Evolutionary conservation across 2,329 filamentous ascomycete species (phyloP), one percentile per base, ranked within the genome.

Genomic region (Colletotrichum lini): DNA sequence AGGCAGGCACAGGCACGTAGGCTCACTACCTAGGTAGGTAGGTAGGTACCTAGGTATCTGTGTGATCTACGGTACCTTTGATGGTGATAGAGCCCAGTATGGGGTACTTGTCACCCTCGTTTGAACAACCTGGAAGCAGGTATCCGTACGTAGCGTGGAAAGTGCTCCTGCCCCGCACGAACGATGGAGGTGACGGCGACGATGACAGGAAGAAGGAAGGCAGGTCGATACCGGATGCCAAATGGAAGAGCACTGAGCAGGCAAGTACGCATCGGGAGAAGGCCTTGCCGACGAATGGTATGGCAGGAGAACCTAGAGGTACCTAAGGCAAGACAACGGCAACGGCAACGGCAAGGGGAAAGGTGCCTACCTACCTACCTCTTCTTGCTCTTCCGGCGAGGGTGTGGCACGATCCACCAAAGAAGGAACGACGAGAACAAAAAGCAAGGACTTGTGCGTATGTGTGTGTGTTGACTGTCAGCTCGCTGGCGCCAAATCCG

Each of bases 401-500:
- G 60, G 64, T 57, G 54, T 70, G 57, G 50, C 64, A 62, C 56
- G 49, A 57, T 67, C 67, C 67, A 70, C 64, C 35, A 21, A 61
- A 60, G 35, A 67, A 67, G 67, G 49, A 70, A 67, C 58, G 50
- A 45, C 68, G 56, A 35, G 44, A 67, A 50, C 21, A 49, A 68
- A 66, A 71, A 71, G 68, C 65, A 71, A 71, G 58, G 52, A 62
- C 26, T 56, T 21, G 10, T 15, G 53, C 16, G 53, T 40, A 18
- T 21, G 30, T 30, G 30, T 30, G 30, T 30, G 30, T 35, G 30
- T 35, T 35, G 30, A 10, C 30, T 35, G 23, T 45, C 57, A 52
- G 54, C 42, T 56, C n/a, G 64, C 44, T 60, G 56, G 57, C 62
- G 45, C 26, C 49, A 12, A 35, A 47, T 23, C 21, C 16, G n/a